Conservation (phyloP, 108 stramenopile genomes). For the Asterionellopsis glacialis region DNA sequence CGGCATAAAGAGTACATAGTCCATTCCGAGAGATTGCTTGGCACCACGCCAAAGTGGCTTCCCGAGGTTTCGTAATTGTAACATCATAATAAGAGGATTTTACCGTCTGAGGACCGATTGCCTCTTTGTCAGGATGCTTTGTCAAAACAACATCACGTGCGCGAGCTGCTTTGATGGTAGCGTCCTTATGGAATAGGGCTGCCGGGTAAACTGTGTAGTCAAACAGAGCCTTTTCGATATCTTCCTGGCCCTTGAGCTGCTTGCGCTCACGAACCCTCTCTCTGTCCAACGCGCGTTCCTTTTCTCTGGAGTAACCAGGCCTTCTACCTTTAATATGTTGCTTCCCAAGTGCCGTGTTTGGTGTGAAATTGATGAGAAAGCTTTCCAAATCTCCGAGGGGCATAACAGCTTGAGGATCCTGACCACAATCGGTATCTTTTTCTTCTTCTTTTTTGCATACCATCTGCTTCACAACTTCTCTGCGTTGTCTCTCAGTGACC, state of each 20-base stretch:
- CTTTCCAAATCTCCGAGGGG: slow-evolving; percentile 81
- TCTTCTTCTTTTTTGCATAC: slow-evolving; percentile 43
- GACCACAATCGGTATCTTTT: slow-evolving; percentile 40
- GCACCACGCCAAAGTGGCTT: slow-evolving; percentile 72
- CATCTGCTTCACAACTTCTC: slow-evolving; percentile 63
- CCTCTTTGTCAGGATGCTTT: slow-evolving; percentile 28
- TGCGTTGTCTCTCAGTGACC: slow-evolving; percentile 79
- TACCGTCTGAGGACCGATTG: slow-evolving; percentile 65
- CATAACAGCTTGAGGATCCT: slow-evolving; percentile 71
- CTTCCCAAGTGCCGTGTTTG: slow-evolving; percentile 85
- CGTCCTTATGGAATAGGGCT: slow-evolving; percentile 84
- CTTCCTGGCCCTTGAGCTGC: slow-evolving; percentile 83
- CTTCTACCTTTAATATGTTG: slow-evolving; percentile 66
- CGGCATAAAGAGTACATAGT: slow-evolving; percentile 71
- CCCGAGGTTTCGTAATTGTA: slow-evolving; percentile 81
- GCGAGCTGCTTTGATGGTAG: slow-evolving; percentile 78
- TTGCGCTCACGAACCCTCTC: slow-evolving; percentile 74
- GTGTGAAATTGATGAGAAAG: slow-evolving; percentile 81
- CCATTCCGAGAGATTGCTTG: slow-evolving; percentile 80
- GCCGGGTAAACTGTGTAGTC: slow-evolving; percentile 87
- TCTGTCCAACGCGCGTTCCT: slow-evolving; percentile 66
- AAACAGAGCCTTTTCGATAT: slow-evolving; percentile 85
- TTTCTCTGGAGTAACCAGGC: slow-evolving; percentile 71
- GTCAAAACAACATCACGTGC: slow-evolving; percentile 65
- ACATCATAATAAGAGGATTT: slow-evolving; percentile 85